These are phyloP conservation scores for Triticum aestivum DNA, from an alignment of 176 grass and related monocot species.

Conservation along the genomic window DNA sequence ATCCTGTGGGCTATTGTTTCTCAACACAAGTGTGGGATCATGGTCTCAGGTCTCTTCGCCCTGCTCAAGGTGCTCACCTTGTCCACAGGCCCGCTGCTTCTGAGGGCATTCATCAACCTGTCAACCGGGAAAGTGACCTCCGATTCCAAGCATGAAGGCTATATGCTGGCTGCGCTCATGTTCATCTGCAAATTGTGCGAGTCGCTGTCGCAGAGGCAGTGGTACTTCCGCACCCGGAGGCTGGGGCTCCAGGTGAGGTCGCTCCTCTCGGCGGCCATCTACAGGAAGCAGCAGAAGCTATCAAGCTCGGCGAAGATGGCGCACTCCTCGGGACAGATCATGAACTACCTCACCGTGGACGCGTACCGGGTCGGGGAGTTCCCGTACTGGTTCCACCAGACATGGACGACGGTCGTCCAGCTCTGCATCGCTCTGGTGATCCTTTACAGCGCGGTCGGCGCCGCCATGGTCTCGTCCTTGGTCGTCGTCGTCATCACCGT, in stretches of 20 bases:
- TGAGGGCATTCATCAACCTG: constrained; percentile 77
- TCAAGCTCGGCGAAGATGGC: constrained; percentile 67
- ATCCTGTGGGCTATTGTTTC: constrained; percentile 68
- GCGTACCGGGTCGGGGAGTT: constrained; percentile 88
- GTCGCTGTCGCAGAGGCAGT: constrained; percentile 83
- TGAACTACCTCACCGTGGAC: constrained; percentile 88
- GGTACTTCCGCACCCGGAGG: constrained; percentile 78
- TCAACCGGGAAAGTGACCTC: constrained; percentile 53
- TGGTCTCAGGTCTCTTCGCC: constrained; percentile 67
- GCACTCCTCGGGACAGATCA: constrained; percentile 86
- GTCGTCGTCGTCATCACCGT: constrained; percentile 72
- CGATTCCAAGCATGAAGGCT: constrained; percentile 52
- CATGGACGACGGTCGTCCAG: constrained; percentile 78
- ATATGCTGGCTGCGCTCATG: constrained; percentile 43
- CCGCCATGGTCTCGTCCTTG: constrained; percentile 63
- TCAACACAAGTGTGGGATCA: constrained; percentile 58
- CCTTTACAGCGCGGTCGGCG: constrained; percentile 70
- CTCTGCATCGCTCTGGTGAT: constrained; percentile 72
- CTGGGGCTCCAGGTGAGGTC: constrained; percentile 78
- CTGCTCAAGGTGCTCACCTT: constrained; percentile 71
- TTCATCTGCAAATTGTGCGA: constrained; percentile 72
- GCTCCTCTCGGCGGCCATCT: constrained; percentile 71
- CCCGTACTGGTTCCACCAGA: constrained; percentile 92
- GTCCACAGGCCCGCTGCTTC: constrained; percentile 69
- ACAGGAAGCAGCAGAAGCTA: constrained; percentile 72